Evolutionary conservation across 1,284 basidiomycete species (phyloP).

Genomic region (Apiotrichum brassicae): DNA sequence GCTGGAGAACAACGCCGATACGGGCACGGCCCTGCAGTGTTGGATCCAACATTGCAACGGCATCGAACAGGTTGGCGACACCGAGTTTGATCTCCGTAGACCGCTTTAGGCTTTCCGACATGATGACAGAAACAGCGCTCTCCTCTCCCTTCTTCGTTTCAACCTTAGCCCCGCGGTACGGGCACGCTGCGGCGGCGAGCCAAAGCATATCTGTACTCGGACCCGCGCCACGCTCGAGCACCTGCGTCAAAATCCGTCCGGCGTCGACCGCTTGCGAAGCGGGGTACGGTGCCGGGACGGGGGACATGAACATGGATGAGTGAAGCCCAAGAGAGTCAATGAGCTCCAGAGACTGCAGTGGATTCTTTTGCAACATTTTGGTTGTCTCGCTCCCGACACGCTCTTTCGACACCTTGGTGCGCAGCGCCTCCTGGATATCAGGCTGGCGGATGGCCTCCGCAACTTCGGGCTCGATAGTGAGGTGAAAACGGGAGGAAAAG

Average conservation of each 20-base stretch:
- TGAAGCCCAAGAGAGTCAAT: slow-evolving; percentile 67
- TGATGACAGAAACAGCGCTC: slow-evolving; percentile 58
- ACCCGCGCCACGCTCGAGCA: slow-evolving; percentile 44
- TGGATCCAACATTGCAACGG: slow-evolving; percentile 53
- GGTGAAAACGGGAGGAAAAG: slow-evolving; percentile 86
- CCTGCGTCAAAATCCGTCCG: slow-evolving; percentile 55
- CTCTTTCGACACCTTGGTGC: slow-evolving; percentile 76
- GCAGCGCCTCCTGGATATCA: slow-evolving; percentile 67
- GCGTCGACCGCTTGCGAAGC: slow-evolving; percentile 53
- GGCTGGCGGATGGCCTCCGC: slow-evolving; percentile 59
- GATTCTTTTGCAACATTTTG: slow-evolving; percentile 80
- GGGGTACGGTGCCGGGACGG: slow-evolving; percentile 41
- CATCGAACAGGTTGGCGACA: slow-evolving; percentile 62
- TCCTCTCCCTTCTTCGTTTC: slow-evolving; percentile 61
- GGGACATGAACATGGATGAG: slow-evolving; percentile 57
- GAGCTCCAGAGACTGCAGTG: slow-evolving; percentile 64
- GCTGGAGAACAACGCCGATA: slow-evolving; percentile 31
- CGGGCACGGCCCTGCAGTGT: slow-evolving; percentile 49
- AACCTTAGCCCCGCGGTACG: slow-evolving; percentile 59
- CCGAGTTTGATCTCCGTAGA: slow-evolving; percentile 73
- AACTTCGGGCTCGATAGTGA: slow-evolving; percentile 69
- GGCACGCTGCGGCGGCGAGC: slow-evolving; percentile 63
- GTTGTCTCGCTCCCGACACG: slow-evolving; percentile 82
- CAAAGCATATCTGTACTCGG: slow-evolving; percentile 50
- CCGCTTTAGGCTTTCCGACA: slow-evolving; percentile 76